Conservation (phyloP, 2,329 filamentous ascomycete genomes). For the Trichophaea hybrida region DNA sequence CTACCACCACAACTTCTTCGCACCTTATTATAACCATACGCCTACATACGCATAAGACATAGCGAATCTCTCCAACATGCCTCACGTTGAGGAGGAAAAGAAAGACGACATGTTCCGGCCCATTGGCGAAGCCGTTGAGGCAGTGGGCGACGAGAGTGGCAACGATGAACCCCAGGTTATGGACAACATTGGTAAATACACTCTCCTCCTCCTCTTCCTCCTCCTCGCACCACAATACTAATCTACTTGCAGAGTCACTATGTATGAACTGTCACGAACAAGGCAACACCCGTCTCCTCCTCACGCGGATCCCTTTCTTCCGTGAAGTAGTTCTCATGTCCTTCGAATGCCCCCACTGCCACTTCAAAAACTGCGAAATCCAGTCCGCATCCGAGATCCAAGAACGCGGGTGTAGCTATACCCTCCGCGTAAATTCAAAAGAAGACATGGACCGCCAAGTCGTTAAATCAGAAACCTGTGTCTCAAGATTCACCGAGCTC, state of each 20-base stretch:
- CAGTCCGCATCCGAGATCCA: constrained; percentile 87
- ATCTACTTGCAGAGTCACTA: constrained; percentile 44
- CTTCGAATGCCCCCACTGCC: constrained; percentile 81
- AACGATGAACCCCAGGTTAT: constrained; percentile 22
- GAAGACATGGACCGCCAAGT: constrained; percentile 73
- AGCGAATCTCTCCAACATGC: background rate
- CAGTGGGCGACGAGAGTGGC: constrained; percentile 13
- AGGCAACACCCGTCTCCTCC: constrained; percentile 72
- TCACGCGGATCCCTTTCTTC: constrained; percentile 92
- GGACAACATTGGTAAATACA: constrained; percentile 22
- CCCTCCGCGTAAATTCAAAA: constrained; percentile 57
- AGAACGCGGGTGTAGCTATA: constrained; percentile 71
- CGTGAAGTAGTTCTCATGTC: constrained; percentile 96
- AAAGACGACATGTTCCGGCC: constrained; percentile 24
- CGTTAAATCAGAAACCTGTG: constrained; percentile 78
- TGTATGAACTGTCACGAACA: constrained; percentile 80
- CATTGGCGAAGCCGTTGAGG: constrained; percentile 24
- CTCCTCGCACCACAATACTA: background rate
- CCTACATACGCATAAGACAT: too few relatives aligned
- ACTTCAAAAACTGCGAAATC: constrained; percentile 82
- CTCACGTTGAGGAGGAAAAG: constrained; percentile 7
- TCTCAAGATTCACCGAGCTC: constrained; percentile 76
- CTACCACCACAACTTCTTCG: too few relatives aligned
- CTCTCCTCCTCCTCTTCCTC: background rate
- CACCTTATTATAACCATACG: too few relatives aligned